Conservation (phyloP, 495 filamentous ascomycete genomes). For the Annulohypoxylon moriforme region DNA sequence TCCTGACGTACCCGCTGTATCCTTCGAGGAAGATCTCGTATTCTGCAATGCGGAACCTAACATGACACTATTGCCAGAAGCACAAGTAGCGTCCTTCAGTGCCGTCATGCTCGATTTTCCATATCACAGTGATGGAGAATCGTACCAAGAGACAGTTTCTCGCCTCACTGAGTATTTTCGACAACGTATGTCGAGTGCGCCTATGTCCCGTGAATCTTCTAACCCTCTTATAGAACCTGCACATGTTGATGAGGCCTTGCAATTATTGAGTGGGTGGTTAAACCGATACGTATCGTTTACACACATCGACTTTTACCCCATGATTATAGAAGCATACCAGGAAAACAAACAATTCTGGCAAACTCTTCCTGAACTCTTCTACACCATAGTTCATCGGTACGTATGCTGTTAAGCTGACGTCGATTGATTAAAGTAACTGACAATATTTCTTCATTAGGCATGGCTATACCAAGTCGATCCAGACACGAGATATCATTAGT, state of each 20-base stretch:
- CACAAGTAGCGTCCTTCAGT: conserved; percentile 26
- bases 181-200: conserved; percentile 48
- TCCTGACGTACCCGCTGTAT: conserved; percentile 50
- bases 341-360: conserved; percentile 52
- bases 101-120: conserved; percentile 54
- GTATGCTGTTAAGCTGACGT: conserved; percentile 1
- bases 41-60: conserved; percentile 39
- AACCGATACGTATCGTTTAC: conserved; percentile 53
- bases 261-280: conserved; percentile 57
- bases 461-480: conserved; percentile 29
- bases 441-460: conserved; percentile 16
- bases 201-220: conserved; percentile 23
- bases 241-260: conserved; percentile 54
- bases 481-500: conserved; percentile 41
- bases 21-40: conserved; percentile 50
- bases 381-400: conserved; percentile 38
- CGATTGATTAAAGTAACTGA: conserved; percentile 8
- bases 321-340: conserved; percentile 51
- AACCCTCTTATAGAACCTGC: conserved; percentile 45
- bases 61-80: conserved; percentile 41
- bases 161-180: conserved; percentile 53
- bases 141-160: conserved; percentile 51
- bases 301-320: conserved; percentile 28
- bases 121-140: conserved; percentile 53
- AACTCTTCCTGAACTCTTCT: conserved; percentile 45